These are phyloP conservation scores for Pichia paraexigua DNA, from an alignment of 805 yeast species.

Conservation along the genomic window DNA sequence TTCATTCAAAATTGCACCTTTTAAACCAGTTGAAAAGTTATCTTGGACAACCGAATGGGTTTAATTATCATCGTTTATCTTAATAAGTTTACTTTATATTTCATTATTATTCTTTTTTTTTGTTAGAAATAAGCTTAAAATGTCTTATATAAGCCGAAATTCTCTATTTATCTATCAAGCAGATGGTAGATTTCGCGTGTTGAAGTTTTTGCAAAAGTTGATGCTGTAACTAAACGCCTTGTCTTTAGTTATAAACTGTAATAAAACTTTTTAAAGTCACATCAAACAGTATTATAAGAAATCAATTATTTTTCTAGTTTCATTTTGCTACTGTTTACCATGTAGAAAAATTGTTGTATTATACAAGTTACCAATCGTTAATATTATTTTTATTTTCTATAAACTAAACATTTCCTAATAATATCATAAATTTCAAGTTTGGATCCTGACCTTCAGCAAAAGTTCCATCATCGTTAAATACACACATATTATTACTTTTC, in stretches of 20 bases:
- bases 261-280: background rate
- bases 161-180: too few relatives aligned
- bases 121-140: too few relatives aligned
- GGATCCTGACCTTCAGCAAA: constrained; percentile 37
- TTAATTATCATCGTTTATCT: constrained; percentile 1
- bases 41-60: constrained; percentile 74
- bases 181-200: too few relatives aligned
- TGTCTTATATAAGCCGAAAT: too few relatives aligned
- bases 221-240: too few relatives aligned
- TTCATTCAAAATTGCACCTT: constrained; percentile 64
- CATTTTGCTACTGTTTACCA: too few relatives aligned
- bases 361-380: background rate
- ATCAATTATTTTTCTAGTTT: background rate
- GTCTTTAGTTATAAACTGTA: background rate
- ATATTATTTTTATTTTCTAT: background rate
- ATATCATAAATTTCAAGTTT: constrained; percentile 41
- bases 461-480: constrained; percentile 41
- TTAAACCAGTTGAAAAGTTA: constrained; percentile 71
- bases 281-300: background rate
- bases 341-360: background rate
- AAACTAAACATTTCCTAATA: constrained; percentile 35
- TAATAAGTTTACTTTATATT: background rate
- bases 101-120: too few relatives aligned
- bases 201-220: too few relatives aligned
- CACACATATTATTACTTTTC: constrained; percentile 48